Conservation (phyloP, 2,329 filamentous ascomycete species). For the Botryotinia globosa region DNA sequence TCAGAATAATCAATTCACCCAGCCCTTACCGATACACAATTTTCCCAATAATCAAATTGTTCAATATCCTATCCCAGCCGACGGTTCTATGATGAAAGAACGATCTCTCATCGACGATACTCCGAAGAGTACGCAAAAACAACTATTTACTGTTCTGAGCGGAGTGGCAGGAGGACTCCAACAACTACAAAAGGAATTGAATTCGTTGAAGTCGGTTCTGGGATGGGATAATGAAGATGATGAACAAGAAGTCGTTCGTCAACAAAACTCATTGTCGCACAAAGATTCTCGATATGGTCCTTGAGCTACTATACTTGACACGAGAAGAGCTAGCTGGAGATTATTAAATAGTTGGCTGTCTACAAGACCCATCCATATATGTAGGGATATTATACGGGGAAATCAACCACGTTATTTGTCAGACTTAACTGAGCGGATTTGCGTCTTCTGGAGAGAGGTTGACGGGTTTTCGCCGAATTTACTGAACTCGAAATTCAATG, state of each 20-base stretch:
- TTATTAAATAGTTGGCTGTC: background rate
- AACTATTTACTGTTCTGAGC: constrained; percentile 30
- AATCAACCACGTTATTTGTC: background rate
- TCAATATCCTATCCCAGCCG: background rate
- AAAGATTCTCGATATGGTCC: background rate
- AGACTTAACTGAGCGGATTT: background rate
- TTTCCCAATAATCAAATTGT: background rate
- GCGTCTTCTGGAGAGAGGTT: background rate
- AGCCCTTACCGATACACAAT: background rate
- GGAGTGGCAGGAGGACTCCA: constrained; percentile 31
- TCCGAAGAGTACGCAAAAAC: constrained; percentile 29
- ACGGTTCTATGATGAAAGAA: background rate
- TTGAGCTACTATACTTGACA: background rate
- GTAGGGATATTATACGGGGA: background rate
- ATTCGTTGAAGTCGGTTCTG: constrained; percentile 29
- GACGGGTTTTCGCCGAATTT: background rate
- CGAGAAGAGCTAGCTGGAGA: background rate
- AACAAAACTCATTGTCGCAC: background rate
- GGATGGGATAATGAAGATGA: constrained; percentile 29
- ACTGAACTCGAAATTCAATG: background rate
- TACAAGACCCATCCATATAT: background rate
- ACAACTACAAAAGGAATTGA: constrained; percentile 31
- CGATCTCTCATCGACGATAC: constrained; percentile 26
- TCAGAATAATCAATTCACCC: background rate
- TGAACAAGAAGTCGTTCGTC: background rate